Percentiles rank a stretch among this genome's conserved stretches.
phyloP scores from a whole-genome alignment of 2,329 filamentous ascomycete species.

The Ophiostoma himal-ulmi region DNA sequence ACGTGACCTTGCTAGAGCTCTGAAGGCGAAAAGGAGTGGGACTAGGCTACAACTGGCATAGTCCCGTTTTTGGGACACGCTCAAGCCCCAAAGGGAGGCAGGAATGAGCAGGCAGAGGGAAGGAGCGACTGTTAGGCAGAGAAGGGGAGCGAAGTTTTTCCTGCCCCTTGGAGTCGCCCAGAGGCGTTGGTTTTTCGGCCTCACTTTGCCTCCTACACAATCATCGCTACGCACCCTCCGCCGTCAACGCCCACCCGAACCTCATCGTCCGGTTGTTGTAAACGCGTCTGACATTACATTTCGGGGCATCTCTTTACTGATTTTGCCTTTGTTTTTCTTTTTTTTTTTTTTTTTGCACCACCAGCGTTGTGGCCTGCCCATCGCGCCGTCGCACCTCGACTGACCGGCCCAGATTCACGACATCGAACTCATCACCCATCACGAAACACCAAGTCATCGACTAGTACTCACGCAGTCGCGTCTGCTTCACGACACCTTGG shows the following conservation, averaged over 20 bases:
- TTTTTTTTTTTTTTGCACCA: conserved; percentile 20
- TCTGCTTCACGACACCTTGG: conserved; percentile 34
- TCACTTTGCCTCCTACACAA: conserved; percentile 36
- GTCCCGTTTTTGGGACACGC: conserved; percentile 17
- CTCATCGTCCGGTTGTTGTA: conserved; percentile 39
- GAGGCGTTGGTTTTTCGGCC: conserved; percentile 19
- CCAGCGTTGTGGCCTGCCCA: conserved; percentile 24
- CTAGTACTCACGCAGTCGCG: conserved; percentile 30
- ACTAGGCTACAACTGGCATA: conserved; percentile 32
- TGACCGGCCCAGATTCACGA: background rate
- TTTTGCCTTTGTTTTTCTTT: conserved; percentile 17
- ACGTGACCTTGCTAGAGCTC: conserved; percentile 16
- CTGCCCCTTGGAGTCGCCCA: conserved; percentile 31
- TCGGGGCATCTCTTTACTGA: conserved; percentile 27
- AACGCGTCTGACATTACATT: conserved; percentile 46
- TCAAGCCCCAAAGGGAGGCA: conserved; percentile 33
- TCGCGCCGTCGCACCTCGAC: conserved; percentile 7
- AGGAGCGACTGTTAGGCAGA: conserved; percentile 23
- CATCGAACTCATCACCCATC: background rate
- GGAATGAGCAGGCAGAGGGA: background rate
- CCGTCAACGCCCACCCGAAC: conserved; percentile 25
- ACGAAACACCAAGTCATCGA: background rate
- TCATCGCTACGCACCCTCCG: conserved; percentile 31
- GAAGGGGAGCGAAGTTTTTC: conserved; percentile 41
- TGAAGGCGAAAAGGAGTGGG: conserved; percentile 26